Percentiles rank a stretch among this genome's conserved stretches.
Evolutionary conservation across 257 asterid genomes (phyloP).

Genomic region (Solanum microdontum): DNA sequence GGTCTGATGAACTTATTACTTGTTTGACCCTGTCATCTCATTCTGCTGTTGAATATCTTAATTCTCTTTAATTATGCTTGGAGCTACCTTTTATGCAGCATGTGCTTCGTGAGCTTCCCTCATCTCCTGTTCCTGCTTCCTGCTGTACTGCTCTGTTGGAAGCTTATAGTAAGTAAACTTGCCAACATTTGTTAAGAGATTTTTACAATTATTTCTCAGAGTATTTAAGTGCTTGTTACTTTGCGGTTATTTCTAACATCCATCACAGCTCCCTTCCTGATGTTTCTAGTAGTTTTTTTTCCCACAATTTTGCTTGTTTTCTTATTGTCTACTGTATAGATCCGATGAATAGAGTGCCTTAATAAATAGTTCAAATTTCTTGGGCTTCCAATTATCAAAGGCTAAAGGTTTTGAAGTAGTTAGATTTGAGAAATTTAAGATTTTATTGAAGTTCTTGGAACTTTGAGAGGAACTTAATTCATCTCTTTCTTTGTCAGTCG

Average conservation of each 20-base stretch:
- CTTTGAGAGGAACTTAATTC: neutral
- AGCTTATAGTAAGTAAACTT: conserved; percentile 56
- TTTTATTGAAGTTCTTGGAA: neutral
- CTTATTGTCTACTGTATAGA: neutral
- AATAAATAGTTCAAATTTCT: neutral
- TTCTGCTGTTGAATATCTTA: neutral
- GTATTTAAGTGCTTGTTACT: neutral
- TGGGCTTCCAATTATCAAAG: neutral
- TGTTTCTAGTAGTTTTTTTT: neutral
- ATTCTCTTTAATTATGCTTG: neutral
- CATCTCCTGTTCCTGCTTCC: conserved; percentile 97
- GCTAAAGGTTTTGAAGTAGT: neutral
- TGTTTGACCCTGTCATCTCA: neutral
- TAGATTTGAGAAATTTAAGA: neutral
- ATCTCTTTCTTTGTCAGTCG: neutral
- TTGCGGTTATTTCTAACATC: neutral
- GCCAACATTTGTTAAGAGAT: neutral
- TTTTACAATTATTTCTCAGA: neutral
- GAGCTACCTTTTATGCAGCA: conserved; percentile 43
- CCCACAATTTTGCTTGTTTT: neutral
- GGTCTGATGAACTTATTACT: neutral
- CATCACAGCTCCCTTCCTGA: neutral
- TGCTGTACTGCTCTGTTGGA: conserved; percentile 93
- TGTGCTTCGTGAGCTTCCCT: conserved; percentile 93
- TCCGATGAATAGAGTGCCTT: neutral